Evolutionary conservation across 352 stramenopile species (phyloP).

Genomic region (Globisporangium apiculatum): DNA sequence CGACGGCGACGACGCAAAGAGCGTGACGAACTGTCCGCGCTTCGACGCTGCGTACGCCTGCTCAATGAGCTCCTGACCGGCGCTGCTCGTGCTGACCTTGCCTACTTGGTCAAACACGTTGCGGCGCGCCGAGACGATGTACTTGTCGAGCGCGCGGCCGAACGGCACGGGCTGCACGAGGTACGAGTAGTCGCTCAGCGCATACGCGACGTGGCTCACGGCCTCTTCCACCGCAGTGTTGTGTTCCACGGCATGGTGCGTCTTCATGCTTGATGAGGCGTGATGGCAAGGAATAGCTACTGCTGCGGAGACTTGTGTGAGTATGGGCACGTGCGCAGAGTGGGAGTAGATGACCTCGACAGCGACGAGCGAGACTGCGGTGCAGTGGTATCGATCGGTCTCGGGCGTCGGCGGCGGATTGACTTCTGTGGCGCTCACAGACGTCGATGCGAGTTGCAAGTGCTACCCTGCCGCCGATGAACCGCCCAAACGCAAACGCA

Average conservation of each 20-base stretch:
- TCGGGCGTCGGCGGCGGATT: constrained; percentile 1
- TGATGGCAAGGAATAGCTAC: no score
- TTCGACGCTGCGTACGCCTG: constrained; percentile 51
- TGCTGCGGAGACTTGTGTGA: no score
- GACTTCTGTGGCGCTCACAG: neutral
- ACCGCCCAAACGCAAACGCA: neutral
- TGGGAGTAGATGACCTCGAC: neutral
- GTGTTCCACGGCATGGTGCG: neutral
- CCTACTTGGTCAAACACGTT: constrained; percentile 80
- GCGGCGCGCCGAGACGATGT: constrained; percentile 59
- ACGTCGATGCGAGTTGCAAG: neutral
- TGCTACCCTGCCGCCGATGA: neutral
- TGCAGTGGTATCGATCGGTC: neutral
- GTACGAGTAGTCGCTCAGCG: constrained; percentile 71
- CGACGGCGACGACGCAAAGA: constrained; percentile 84
- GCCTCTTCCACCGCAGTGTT: constrained; percentile 50
- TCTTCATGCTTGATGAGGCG: neutral
- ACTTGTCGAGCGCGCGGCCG: constrained; percentile 52
- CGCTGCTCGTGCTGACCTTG: constrained; percentile 37
- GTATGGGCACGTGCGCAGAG: no score
- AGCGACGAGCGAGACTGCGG: neutral
- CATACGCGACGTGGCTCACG: constrained; percentile 75
- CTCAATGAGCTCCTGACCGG: constrained; percentile 59
- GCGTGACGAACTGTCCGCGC: constrained; percentile 82
- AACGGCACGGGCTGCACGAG: constrained; percentile 62